phyloP scores from a whole-genome alignment of 2,329 filamentous ascomycete genomes.

The Penicillium fuscoglaucum region DNA sequence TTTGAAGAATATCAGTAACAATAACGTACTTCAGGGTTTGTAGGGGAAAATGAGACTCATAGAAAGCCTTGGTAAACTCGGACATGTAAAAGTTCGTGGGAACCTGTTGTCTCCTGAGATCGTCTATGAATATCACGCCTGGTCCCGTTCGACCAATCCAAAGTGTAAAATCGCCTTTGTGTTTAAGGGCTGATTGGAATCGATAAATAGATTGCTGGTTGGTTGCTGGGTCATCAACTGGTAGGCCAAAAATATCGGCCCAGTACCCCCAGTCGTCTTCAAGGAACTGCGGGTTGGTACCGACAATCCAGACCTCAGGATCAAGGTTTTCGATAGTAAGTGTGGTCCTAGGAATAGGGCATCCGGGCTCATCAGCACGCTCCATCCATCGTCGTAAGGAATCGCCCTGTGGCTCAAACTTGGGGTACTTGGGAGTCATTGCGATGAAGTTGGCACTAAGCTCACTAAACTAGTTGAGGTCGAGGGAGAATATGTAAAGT shows the following conservation, averaged over 20 bases:
- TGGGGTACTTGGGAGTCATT: neutral
- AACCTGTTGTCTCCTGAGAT: neutral
- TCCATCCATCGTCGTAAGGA: neutral
- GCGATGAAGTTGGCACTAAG: neutral
- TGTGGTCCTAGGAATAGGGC: neutral
- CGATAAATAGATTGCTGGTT: neutral
- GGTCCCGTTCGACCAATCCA: conserved; percentile 6
- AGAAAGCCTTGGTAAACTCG: conserved; percentile 1
- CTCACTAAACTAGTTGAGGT: no score
- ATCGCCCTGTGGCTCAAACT: neutral
- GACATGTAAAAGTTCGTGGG: conserved; percentile 1
- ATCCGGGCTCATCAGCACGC: neutral
- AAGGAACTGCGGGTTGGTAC: neutral
- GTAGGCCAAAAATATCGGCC: neutral
- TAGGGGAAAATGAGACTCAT: conserved; percentile 1
- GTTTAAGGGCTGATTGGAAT: neutral
- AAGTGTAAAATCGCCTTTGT: no score
- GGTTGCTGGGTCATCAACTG: neutral
- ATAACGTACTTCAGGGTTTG: neutral
- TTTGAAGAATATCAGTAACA: neutral
- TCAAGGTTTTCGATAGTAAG: neutral
- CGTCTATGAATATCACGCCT: conserved; percentile 5
- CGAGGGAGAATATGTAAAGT: neutral
- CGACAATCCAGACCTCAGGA: neutral
- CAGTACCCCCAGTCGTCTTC: neutral